phyloP scores from a whole-genome alignment of 257 asterid species.

The Nicotiana obtusifolia region DNA sequence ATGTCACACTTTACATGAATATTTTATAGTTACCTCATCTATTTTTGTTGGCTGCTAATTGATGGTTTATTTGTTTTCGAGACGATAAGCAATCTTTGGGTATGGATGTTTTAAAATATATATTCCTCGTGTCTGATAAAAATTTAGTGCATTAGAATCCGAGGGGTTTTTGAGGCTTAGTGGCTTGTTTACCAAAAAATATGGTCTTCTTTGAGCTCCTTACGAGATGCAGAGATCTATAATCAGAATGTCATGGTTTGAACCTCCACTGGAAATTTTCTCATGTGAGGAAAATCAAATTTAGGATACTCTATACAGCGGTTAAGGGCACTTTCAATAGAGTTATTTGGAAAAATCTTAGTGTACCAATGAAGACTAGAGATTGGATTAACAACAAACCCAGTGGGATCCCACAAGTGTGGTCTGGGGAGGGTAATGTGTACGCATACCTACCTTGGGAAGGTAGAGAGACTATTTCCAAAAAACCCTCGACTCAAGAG shows the following conservation, averaged over 20 bases:
- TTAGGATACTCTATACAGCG: not conserved
- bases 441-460: no score
- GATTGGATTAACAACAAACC: not conserved
- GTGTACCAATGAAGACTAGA: not conserved
- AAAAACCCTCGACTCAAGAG: no score
- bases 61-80: not conserved
- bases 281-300: not conserved
- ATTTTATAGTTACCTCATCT: not conserved
- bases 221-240: not conserved
- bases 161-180: not conserved
- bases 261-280: not conserved
- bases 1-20: constrained; percentile 6
- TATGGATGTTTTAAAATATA: not conserved
- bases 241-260: not conserved
- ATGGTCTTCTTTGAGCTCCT: not conserved
- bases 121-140: not conserved
- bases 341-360: not conserved
- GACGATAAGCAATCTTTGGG: not conserved
- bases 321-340: not conserved
- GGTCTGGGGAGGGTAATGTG: no score
- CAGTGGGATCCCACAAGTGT: no score
- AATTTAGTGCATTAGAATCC: not conserved
- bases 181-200: not conserved
- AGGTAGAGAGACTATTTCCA: no score
- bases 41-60: not conserved